Evolutionary conservation across 78 protist genomes (phyloP), one percentile per base, ranked within the genome.

Genomic region (Tieghemostelium lacteum): DNA sequence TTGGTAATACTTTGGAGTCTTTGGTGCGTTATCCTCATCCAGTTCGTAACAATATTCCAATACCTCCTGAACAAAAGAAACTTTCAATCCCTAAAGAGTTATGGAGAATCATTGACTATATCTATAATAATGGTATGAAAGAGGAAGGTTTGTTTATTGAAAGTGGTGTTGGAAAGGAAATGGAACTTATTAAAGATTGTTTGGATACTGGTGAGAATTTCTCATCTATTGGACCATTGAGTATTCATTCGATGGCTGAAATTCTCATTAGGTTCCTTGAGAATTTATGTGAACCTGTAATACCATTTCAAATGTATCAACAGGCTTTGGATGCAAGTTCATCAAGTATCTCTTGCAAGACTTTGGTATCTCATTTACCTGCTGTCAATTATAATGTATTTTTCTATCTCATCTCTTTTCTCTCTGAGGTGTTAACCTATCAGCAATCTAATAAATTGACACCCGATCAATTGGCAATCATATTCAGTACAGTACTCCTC

Each of bases 1-100:
- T 93, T 40, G 96, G 96, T 40, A 61, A 60, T 55, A 52, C 94
- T 2, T 78, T 95, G 33, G 95, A 86, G 2, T 57, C 93, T 29
- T 66, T 92, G 24, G 95, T 93, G 0, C 36, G 75, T 16, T 87
- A 65, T 87, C 66, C 85, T 1, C 70, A 42, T 20, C 92, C 92
- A 19, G 73, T 88, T 28, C 58, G 64, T 1, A 61, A 65, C 2
- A 75, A 77, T 37, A 34, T 31, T 1, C 89, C 95, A 4, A 57
- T 87, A 10, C 63, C 85, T 17, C 54, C 39, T 1, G 94, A 62
- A 22, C 64, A 55, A 33, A 83, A 91, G 69, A 34, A 74, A 24
- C 69, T 95, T 29, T 45, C 61, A 17, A 63, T 96, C 3, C 98
- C 98, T 14, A 95, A 96, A 73, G 96, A 95, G 28, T 54, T 96